These are phyloP conservation scores for Hyaloscypha finlandica DNA, from an alignment of 495 filamentous ascomycete genomes.

Conservation along the genomic window DNA sequence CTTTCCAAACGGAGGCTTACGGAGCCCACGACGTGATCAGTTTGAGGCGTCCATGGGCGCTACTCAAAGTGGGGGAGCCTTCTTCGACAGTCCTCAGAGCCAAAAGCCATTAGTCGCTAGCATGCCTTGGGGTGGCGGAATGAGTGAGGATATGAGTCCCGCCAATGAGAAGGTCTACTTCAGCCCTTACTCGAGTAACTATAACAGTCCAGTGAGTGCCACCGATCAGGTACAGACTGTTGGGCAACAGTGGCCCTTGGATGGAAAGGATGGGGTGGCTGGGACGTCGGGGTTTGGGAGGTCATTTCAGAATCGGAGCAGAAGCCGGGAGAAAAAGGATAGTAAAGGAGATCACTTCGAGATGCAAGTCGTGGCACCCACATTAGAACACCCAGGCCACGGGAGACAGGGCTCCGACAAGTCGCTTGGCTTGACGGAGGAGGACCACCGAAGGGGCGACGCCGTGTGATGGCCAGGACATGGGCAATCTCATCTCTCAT, in stretches of 20 bases:
- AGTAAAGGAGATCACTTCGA: constrained; percentile 22
- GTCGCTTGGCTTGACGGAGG: constrained; percentile 6
- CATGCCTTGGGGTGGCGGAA: neutral
- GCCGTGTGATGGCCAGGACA: constrained; percentile 13
- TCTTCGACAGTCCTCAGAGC: constrained; percentile 32
- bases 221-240: constrained; percentile 13
- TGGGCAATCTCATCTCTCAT: neutral
- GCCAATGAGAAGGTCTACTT: constrained; percentile 28
- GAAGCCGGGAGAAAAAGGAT: constrained; percentile 5
- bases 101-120: constrained; percentile 21
- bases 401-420: constrained; percentile 10
- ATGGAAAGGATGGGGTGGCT: constrained; percentile 5
- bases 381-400: constrained; percentile 25
- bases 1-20: no score
- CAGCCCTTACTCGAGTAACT: constrained; percentile 31
- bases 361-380: constrained; percentile 26
- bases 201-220: constrained; percentile 27
- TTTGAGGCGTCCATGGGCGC: no score
- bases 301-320: neutral
- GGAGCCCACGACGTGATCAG: no score
- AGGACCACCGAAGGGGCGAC: constrained; percentile 15
- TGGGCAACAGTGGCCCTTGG: constrained; percentile 22
- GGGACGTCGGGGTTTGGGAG: neutral
- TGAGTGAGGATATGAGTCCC: constrained; percentile 18
- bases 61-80: constrained; percentile 10